phyloP scores from a whole-genome alignment of 108 stramenopile genomes.

The Craspedostauros australis region DNA sequence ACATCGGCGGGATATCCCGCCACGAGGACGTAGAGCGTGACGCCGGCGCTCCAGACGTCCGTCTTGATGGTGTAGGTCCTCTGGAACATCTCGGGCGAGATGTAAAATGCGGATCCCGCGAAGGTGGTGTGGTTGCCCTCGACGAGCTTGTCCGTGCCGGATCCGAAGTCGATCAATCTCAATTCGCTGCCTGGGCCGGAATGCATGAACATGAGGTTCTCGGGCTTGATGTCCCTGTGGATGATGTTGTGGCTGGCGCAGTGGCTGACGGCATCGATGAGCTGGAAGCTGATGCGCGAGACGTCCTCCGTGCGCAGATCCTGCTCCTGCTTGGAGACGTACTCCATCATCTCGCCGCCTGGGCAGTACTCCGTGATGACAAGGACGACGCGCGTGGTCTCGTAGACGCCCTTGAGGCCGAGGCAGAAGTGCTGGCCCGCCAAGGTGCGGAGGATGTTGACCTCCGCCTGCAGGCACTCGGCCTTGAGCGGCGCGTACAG shows the following conservation, averaged over 20 bases:
- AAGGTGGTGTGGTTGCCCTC: slow-evolving; percentile 60
- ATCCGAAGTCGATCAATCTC: slow-evolving; percentile 80
- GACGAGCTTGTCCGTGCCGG: slow-evolving; percentile 36
- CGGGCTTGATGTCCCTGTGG: slow-evolving; percentile 37
- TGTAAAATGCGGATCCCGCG: slow-evolving; percentile 81
- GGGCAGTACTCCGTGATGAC: slow-evolving; percentile 72
- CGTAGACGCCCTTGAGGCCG: slow-evolving; percentile 51
- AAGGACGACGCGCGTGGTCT: slow-evolving; percentile 48
- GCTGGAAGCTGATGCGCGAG: slow-evolving; percentile 70
- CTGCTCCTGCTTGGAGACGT: slow-evolving; percentile 38
- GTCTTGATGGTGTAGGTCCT: slow-evolving; percentile 46
- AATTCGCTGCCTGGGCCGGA: slow-evolving; percentile 42
- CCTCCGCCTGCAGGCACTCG: slow-evolving; percentile 50
- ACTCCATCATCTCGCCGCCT: slow-evolving; percentile 84
- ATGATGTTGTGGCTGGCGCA: slow-evolving; percentile 61
- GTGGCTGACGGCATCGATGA: slow-evolving; percentile 66
- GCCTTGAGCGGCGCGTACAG: slow-evolving; percentile 71
- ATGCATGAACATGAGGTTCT: slow-evolving; percentile 65
- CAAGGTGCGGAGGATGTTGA: slow-evolving; percentile 61
- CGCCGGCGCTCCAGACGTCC: slow-evolving; percentile 76
- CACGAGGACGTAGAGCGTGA: slow-evolving; percentile 70
- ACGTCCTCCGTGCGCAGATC: slow-evolving; percentile 81
- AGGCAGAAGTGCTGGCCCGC: slow-evolving; percentile 49
- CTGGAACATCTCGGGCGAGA: slow-evolving; percentile 80
- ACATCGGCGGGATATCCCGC: slow-evolving; percentile 72